Base-by-base conservation (phyloP, 225 moss, liverwort and hornwort species). In the Straminergon stramineum region DNA sequence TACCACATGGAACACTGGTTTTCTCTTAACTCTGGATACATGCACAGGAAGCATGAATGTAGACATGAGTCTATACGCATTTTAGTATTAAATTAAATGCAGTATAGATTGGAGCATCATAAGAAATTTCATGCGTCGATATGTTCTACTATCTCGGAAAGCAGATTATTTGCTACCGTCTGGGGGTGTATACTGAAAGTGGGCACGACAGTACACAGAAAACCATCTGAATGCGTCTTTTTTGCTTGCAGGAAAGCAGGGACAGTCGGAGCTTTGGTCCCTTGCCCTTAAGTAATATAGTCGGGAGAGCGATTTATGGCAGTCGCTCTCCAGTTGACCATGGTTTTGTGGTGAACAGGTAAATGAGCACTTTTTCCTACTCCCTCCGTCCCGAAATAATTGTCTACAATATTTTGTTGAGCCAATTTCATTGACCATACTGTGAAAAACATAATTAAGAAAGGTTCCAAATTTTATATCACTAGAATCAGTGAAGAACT, bases 191-290 rank as follows among this genome's bases (percentile, higher is more conserved):
- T 22, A 73, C 79, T 87, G 87, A 84, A 78, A 84, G 31, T 68
- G 87, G 84, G n/a, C 77, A 78, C 60, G n/a, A 85, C 52, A 74
- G 80, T 74, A 63, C 41, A 52, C 31, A 75, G 70, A 69, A 85
- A 75, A 57, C 62, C 13, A 85, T 85, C 70, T 78, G 48, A 77
- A 13, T 85, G 48, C 68, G 43, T 34, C 48, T 66, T 89, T 77
- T 82, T n/a, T 61, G 45, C 60, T 90, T 89, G 86, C 91, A 96
- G 94, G 96, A 96, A 76, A 92, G 90, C 66, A 94, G 93, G 87
- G 97, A 98, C 87, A 98, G 98, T 92, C 94, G 98, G 91, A 97
- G 94, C 73, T 98, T 97, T 92, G 98, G 97, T 87, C 98, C 97
- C 61, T 87, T 97, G 74, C 92, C 95, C 43, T 70, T 98, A 53